phyloP scores from a whole-genome alignment of 106 monocot species.

The Chionographis japonica region DNA sequence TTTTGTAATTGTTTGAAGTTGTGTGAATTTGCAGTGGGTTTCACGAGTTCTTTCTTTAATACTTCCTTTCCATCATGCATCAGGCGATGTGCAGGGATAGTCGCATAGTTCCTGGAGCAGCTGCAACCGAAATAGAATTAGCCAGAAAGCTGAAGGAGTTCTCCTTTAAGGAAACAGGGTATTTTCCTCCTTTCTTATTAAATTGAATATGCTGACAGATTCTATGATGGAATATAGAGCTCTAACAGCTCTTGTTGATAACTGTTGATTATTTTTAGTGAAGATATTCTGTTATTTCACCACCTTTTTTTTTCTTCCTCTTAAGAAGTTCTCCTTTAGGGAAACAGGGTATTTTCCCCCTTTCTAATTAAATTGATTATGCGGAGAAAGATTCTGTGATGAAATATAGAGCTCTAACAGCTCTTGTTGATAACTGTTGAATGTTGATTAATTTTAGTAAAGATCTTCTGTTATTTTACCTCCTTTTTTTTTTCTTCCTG shows the following conservation, averaged over 20 bases:
- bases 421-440: too few species aligned
- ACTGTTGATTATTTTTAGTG: too few species aligned
- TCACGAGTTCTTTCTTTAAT: background rate
- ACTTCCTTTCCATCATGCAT: background rate
- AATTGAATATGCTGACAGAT: too few species aligned
- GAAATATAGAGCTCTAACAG: too few species aligned
- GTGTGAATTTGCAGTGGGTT: background rate
- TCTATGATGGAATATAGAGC: background rate
- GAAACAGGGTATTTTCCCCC: conserved; percentile 77
- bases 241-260: too few species aligned
- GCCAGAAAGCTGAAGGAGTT: conserved; percentile 88
- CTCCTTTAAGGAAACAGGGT: conserved; percentile 95
- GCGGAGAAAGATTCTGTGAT: background rate
- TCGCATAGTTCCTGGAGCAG: conserved; percentile 91
- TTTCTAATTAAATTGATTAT: background rate
- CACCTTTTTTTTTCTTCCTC: too few species aligned
- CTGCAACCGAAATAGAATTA: conserved; percentile 90
- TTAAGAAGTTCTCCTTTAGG: conserved; percentile 87
- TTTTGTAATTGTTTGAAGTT: background rate
- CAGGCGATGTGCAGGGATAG: conserved; percentile 98
- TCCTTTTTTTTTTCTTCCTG: too few species aligned
- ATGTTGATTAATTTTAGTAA: too few species aligned
- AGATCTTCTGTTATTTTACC: too few species aligned
- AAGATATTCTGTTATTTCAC: too few species aligned
- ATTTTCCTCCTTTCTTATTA: conserved; percentile 14